Evolutionary conservation across 1,284 basidiomycete genomes (phyloP), one percentile per base, ranked within the genome.

Genomic region (Ganoderma multipileum): DNA sequence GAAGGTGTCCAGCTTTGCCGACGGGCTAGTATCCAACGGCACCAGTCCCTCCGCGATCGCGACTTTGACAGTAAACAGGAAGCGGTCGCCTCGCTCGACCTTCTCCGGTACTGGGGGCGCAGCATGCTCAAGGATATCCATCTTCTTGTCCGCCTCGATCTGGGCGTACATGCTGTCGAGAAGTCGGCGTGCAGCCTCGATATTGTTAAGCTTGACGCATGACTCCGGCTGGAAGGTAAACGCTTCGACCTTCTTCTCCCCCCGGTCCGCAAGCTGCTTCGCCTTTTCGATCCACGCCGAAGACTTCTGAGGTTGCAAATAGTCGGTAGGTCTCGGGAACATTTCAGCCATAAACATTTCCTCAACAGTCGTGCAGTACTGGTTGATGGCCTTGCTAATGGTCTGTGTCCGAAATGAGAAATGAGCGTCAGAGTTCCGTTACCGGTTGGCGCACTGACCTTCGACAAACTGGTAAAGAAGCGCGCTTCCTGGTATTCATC

Each of bases 181-280:
- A 64, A 98, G 85, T 68, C 90, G 89, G 14, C 97, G 89, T 0
- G 97, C 96, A 2, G 95, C 93, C 75, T 98, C 96, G 72, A 99
- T 92, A 78, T 99, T 99, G 84, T 99, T 99, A 60, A 99, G 87
- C 82, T 98, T 99, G 76, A 99, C 95, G 77, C 97, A 99, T 0
- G 95, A 96, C 83, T 96, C 88, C 0, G 96, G 87, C 65, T 91
- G 91, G 83, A 99, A 99, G 76, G 97, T 95, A 86, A 98, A 99
- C 7, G 95, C 93, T 75, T 95, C 93, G 61, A 95, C 86, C 80
- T 95, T 96, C 84, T 95, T 96, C 80, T 98, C 96, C 26, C 93
- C 91, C 68, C 91, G 84, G 7, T 86, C 85, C 1, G 92, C 85
- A 8, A 97, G 84, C 76, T 93, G 92, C 75, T 92, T 92, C 8